Base-by-base conservation (phyloP, 2,329 filamentous ascomycete species). In the Metarhizium robertsii region DNA sequence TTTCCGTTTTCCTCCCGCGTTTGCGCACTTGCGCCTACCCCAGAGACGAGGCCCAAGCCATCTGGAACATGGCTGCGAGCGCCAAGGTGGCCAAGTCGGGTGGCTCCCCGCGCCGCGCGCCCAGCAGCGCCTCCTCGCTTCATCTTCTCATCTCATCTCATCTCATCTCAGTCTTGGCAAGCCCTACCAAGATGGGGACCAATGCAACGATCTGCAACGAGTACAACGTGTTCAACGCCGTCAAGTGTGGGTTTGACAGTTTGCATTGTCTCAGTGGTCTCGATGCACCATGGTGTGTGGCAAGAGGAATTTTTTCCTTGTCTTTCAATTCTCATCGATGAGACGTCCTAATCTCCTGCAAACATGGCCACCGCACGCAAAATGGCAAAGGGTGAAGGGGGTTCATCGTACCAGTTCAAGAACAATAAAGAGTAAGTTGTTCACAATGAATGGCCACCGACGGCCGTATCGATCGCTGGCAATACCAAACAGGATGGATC, bases 391-490 rank as follows among this genome's bases (percentile, higher is more conserved):
- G 25, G 25, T 25, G 25, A 25, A 25, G 13, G 50, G 13, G 32
- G 50, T 18, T 18, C 18, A n/a, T 67, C 75, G 71, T 64, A 85
- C 86, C 63, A 91, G 75, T 68, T 92, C 87, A 10, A 92, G 75
- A 6, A 84, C 67, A 42, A 88, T 85, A 57, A 92, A 83, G 20
- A 92, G 74, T 25, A 89, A 58, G 69, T 90, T 88, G 71, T 91
- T 91, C 57, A 87, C 65, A 14, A 91, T 78, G 73, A 91, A 90
- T 1, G 87, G 87, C 85, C 87, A 89, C 65, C 81, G 83, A 50
- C 80, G 71, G 4, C 80, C 80, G 59, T 80, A 84, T 40, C 78
- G 73, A 67, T 84, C 80, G 20, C 75, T 70, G 0, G 76, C 76
- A 30, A 81, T 72, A 58, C 80, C 80, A 54, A 83, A 83, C 10